Percentiles rank a stretch among this genome's conserved stretches.
phyloP scores from a whole-genome alignment of 169 alveolate genomes.

The Cytauxzoon felis region DNA sequence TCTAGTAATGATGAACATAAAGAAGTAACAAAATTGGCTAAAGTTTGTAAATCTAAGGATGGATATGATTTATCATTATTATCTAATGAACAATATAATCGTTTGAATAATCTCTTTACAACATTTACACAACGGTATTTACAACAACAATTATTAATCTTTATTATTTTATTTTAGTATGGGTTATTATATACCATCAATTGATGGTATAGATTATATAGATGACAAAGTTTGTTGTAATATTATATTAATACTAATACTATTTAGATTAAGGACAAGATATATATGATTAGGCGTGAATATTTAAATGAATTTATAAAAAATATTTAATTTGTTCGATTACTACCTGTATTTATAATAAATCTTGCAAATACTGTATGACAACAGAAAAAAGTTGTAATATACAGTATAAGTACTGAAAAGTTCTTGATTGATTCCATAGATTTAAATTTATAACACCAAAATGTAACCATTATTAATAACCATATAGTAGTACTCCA shows the following conservation, averaged over 20 bases:
- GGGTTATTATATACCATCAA: constrained; percentile 44
- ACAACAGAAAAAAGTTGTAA: constrained; percentile 26
- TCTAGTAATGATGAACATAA: constrained; percentile 37
- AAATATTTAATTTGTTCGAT: no score
- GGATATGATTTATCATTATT: constrained; percentile 27
- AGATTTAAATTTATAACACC: constrained; percentile 59
- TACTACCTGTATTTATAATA: constrained; percentile 1
- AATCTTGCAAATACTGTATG: constrained; percentile 32
- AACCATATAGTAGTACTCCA: constrained; percentile 56
- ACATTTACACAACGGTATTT: not conserved
- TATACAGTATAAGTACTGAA: constrained; percentile 40
- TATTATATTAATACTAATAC: no score
- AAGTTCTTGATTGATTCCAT: constrained; percentile 31
- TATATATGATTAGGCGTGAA: no score
- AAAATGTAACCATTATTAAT: constrained; percentile 32
- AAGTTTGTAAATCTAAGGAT: constrained; percentile 30
- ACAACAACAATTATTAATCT: not conserved
- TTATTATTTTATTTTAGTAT: constrained; percentile 14
- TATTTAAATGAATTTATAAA: no score
- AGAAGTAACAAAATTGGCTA: constrained; percentile 36
- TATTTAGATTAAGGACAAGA: no score
- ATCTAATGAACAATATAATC: constrained; percentile 7
- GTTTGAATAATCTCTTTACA: not conserved
- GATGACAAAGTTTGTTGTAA: no score
- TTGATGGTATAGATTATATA: no score